Evolutionary conservation across 2,329 filamentous ascomycete species (phyloP), one percentile per base, ranked within the genome.

Genomic region (Penicillium sp.): DNA sequence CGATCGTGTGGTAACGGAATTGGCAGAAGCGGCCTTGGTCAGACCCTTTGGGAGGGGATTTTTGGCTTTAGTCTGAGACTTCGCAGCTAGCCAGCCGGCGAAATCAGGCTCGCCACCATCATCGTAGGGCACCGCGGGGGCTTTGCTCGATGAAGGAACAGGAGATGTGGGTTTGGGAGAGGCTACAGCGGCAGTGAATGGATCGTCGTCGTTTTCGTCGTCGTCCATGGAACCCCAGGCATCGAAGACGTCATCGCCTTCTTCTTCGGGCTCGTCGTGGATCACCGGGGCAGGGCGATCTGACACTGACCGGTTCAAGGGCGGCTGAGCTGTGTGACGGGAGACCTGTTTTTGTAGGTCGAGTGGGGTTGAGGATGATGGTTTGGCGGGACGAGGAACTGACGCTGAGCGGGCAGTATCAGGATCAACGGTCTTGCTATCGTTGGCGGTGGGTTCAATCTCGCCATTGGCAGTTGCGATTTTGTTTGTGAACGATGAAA

Each of bases 401-500:
- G 80, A 82, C 9, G 78, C 75, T 33, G 81, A 73, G 25, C 80
- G 77, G 26, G 63, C 51, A 42, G 66, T 59, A 28, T 78, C 77
- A 14, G 75, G 74, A 19, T 81, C 74, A 12, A 77, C 68, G 0
- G 75, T 67, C 3, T 78, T 67, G 2, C 75, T 71, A 35, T 76
- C 77, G 57, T 81, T 80, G 50, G 79, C 74, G 17, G 81, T 76
- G 12, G 85, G 77, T 68, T 93, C 82, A 60, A 99, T 99, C 55
- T 97, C 89, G 17, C 94, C 94, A 9, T 88, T 88, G 0, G 91
- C 91, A 0, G 89, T 77, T 1, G 90, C 87, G 12, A 97, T 73
- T 67, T 96, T 97, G 75, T 97, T 97, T 2, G 94, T 97, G 70
- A 99, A 99, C 1, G 91, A 97, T 0, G 94, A 97, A 52, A 99